phyloP scores from a whole-genome alignment of 148 eudicot genomes.

The Euryodendron excelsum region DNA sequence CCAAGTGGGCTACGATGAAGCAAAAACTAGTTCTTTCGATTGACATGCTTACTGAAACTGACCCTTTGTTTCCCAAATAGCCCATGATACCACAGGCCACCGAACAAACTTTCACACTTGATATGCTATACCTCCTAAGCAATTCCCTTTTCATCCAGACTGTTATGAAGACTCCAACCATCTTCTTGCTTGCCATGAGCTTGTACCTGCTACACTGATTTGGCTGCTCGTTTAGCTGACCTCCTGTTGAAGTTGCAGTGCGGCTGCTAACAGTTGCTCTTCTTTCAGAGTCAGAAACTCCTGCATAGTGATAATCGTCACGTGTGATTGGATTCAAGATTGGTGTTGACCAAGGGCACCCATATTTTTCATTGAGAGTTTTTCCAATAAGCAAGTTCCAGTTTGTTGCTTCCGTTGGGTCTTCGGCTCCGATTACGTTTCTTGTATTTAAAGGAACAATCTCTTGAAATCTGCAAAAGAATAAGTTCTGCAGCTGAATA shows the following conservation, averaged over 20 bases:
- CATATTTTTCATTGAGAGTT: constrained; percentile 73
- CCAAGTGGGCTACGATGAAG: constrained; percentile 56
- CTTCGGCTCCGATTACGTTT: constrained; percentile 53
- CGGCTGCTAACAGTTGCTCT: constrained; percentile 15
- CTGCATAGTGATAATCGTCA: constrained; percentile 41
- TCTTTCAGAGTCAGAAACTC: constrained; percentile 15
- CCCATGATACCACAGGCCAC: constrained; percentile 71
- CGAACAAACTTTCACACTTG: constrained; percentile 51
- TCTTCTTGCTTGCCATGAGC: constrained; percentile 67
- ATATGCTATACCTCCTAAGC: constrained; percentile 35
- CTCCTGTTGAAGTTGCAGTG: constrained; percentile 30
- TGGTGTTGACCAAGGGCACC: constrained; percentile 73
- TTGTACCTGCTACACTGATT: constrained; percentile 37
- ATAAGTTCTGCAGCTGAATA: neutral
- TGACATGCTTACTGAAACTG: constrained; percentile 58
- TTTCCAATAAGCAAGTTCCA: constrained; percentile 71
- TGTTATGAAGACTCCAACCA: constrained; percentile 67
- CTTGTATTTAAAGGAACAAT: constrained; percentile 55
- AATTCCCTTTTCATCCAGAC: constrained; percentile 61
- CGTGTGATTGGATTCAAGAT: constrained; percentile 33
- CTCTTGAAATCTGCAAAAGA: constrained; percentile 56
- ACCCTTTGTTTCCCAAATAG: constrained; percentile 66
- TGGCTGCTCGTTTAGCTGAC: constrained; percentile 28
- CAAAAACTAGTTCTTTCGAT: constrained; percentile 62
- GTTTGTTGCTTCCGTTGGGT: constrained; percentile 47